Percentiles rank a stretch among this genome's conserved stretches.
phyloP scores from a whole-genome alignment of 805 yeast genomes.

The Wickerhamiella shivajii region DNA sequence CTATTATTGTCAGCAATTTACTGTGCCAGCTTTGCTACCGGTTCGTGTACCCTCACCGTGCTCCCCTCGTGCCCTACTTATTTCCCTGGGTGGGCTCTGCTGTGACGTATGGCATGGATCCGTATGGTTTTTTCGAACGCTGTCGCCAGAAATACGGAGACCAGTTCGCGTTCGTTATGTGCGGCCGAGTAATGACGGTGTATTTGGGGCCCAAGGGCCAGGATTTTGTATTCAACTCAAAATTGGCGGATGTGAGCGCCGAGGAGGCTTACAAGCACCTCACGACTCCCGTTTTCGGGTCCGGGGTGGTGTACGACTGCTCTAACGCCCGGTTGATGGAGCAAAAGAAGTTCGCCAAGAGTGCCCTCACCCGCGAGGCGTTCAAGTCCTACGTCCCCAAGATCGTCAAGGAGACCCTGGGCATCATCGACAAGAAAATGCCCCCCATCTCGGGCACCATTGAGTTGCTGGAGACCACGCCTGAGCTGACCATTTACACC shows the following conservation, averaged over 20 bases:
- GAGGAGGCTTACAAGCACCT: constrained; percentile 91
- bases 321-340: constrained; percentile 92
- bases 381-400: constrained; percentile 78
- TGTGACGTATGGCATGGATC: constrained; percentile 77
- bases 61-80: constrained; percentile 82
- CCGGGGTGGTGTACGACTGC: constrained; percentile 95
- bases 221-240: constrained; percentile 87
- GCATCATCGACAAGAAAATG: constrained; percentile 38
- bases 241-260: constrained; percentile 78
- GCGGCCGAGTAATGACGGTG: constrained; percentile 90
- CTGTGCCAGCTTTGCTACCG: constrained; percentile 23
- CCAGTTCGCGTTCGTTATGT: constrained; percentile 73
- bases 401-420: constrained; percentile 60
- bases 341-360: constrained; percentile 92
- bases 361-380: constrained; percentile 71
- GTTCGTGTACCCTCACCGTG: constrained; percentile 41
- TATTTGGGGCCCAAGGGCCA: constrained; percentile 96
- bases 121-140: constrained; percentile 72
- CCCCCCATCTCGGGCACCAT: constrained; percentile 20
- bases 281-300: constrained; percentile 98
- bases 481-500: constrained; percentile 91
- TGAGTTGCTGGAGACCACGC: constrained; percentile 64
- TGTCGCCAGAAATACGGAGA: constrained; percentile 82
- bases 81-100: constrained; percentile 96
- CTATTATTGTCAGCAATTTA: constrained; percentile 20